A percentile compares a stretch with the other conserved stretches of the same genome.
Evolutionary conservation across 2,329 filamentous ascomycete species (phyloP).

Genomic region (Exophiala mesophila): DNA sequence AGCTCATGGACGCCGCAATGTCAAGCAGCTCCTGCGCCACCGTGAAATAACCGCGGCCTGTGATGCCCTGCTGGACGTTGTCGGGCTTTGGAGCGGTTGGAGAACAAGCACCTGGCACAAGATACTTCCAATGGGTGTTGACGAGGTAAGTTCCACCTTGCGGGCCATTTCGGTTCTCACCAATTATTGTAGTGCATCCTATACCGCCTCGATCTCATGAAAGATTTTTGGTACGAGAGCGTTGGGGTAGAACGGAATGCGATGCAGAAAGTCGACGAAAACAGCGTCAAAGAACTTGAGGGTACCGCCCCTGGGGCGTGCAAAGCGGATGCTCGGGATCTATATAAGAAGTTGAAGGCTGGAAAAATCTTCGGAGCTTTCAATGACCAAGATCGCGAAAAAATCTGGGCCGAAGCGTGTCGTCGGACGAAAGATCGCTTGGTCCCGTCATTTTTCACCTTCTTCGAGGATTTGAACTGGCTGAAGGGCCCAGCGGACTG

Average conservation of each 20-base stretch:
- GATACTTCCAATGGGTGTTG: constrained; percentile 30
- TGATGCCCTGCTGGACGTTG: constrained; percentile 31
- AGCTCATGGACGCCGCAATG: constrained; percentile 22
- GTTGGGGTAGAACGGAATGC: constrained; percentile 27
- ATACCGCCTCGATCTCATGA: constrained; percentile 31
- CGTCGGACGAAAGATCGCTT: too few species aligned
- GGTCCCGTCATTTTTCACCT: constrained; percentile 34
- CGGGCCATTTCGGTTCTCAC: neutral
- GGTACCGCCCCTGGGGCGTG: constrained; percentile 30
- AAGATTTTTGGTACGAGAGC: constrained; percentile 32
- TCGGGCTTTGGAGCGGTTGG: constrained; percentile 31
- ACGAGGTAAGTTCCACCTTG: constrained; percentile 29
- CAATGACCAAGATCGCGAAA: constrained; percentile 28
- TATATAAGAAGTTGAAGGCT: constrained; percentile 29
- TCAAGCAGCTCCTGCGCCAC: constrained; percentile 28
- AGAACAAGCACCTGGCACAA: constrained; percentile 29
- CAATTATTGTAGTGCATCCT: constrained; percentile 29
- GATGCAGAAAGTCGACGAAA: constrained; percentile 28
- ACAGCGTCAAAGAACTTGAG: constrained; percentile 33
- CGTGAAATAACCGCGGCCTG: constrained; percentile 30
- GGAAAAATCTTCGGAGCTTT: constrained; percentile 34
- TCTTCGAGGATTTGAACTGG: constrained; percentile 37
- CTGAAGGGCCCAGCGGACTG: constrained; percentile 28
- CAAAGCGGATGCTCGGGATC: constrained; percentile 24
- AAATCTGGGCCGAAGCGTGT: too few species aligned